These are phyloP conservation scores for Pelargonium cotyledonis DNA, from an alignment of 441 rosid genomes.

Conservation along the genomic window DNA sequence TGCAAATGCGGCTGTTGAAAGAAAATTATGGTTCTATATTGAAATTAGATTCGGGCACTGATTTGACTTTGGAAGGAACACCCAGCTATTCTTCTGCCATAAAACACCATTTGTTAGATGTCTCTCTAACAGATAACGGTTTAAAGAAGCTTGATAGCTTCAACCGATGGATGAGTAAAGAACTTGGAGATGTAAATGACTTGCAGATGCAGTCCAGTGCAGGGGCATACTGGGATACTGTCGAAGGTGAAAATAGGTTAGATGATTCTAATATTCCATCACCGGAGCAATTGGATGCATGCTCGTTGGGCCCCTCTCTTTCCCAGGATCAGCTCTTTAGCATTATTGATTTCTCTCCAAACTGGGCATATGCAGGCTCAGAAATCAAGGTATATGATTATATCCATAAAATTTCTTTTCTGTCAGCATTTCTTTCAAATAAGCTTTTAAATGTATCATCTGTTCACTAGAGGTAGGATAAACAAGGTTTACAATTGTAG, in stretches of 20 bases:
- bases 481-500: neutral
- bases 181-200: constrained; percentile 79
- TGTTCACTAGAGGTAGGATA: neutral
- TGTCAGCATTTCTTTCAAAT: neutral
- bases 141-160: constrained; percentile 89
- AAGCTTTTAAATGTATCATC: constrained; percentile 5
- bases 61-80: constrained; percentile 40
- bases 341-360: constrained; percentile 72
- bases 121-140: constrained; percentile 47
- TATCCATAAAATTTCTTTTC: neutral
- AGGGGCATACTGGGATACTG: constrained; percentile 57
- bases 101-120: constrained; percentile 44
- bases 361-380: constrained; percentile 54
- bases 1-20: constrained; percentile 21
- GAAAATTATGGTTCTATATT: constrained; percentile 24
- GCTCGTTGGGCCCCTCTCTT: constrained; percentile 54
- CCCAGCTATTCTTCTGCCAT: constrained; percentile 34
- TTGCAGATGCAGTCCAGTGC: constrained; percentile 46
- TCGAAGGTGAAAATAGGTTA: constrained; percentile 50
- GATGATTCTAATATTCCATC: constrained; percentile 39
- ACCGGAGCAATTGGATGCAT: constrained; percentile 50
- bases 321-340: constrained; percentile 73
- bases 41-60: constrained; percentile 29
- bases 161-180: constrained; percentile 87
- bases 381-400: constrained; percentile 47